A percentile compares a stretch with the other conserved stretches of the same genome.
These are phyloP conservation scores for Talaromyces sp. DNA, from an alignment of 2,329 filamentous ascomycete genomes.

Conservation along the genomic window DNA sequence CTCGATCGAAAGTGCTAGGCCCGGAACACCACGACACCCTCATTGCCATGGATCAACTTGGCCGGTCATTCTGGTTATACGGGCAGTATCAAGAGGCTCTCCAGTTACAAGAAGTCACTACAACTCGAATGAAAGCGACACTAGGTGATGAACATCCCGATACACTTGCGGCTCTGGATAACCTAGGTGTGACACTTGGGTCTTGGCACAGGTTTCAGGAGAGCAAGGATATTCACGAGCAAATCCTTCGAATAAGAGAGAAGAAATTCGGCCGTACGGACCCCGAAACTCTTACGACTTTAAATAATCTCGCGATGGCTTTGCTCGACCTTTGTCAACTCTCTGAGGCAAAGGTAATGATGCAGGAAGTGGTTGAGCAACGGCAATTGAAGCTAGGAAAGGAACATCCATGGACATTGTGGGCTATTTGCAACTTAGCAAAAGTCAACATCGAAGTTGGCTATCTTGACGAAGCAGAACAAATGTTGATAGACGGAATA, in stretches of 20 bases:
- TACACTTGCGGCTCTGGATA: slow-evolving; percentile 24
- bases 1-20: slow-evolving; percentile 20
- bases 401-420: slow-evolving; percentile 36
- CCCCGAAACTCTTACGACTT: slow-evolving; percentile 23
- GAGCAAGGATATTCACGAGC: slow-evolving; percentile 20
- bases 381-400: slow-evolving; percentile 27
- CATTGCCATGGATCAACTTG: slow-evolving; percentile 25
- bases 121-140: slow-evolving; percentile 21
- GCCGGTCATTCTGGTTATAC: slow-evolving; percentile 24
- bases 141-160: slow-evolving; percentile 28
- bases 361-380: slow-evolving; percentile 21
- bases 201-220: slow-evolving; percentile 19
- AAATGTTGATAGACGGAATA: slow-evolving; percentile 23
- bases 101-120: slow-evolving; percentile 21
- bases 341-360: slow-evolving; percentile 20
- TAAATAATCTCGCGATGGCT: slow-evolving; percentile 23
- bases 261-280: slow-evolving; percentile 23
- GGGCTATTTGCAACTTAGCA: slow-evolving; percentile 32
- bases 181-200: slow-evolving; percentile 18
- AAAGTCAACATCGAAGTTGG: slow-evolving; percentile 28
- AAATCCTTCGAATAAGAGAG: slow-evolving; percentile 18
- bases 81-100: slow-evolving; percentile 21
- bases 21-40: slow-evolving; percentile 28
- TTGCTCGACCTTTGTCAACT: slow-evolving; percentile 19
- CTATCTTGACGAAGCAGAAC: slow-evolving; percentile 21